Evolutionary conservation across 2,329 filamentous ascomycete species (phyloP), one percentile per base, ranked within the genome.

Genomic region (Rosellinia necatrix): DNA sequence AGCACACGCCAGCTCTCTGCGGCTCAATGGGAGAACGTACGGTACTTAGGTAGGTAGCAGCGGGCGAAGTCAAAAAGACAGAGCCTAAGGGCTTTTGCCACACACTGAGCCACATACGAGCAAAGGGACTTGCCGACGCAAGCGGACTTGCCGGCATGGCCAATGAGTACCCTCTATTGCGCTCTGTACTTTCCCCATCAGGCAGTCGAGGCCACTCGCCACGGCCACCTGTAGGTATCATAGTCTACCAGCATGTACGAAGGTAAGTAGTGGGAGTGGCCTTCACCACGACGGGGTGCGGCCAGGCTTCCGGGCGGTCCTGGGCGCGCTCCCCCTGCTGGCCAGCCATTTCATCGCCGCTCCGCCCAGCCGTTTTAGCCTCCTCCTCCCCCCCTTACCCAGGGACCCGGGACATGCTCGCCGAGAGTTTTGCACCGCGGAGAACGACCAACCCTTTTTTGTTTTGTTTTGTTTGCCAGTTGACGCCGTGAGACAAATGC

Each of bases 131-230:
- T 66, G 8, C 41, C 43, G 37, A 49, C 32, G 52, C 38, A 58
- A 50, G 51, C 44, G 40, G 48, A 32, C 50, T 29, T 12, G 4
- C n/a, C 41, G 46, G 40, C 32, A 35, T 29, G 60, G 59, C 66
- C 66, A 68, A 68, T 68, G 64, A 57, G 8, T 61, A 21, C 19
- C 32, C 57, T 24, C 30, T 40, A 64, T 68, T 61, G 24, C 32
- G 50, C 9, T 51, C 38, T 47, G 48, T 56, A 68, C 60, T 61
- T 68, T 68, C 66, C 66, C 56, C 51, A 61, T 68, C 65, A 55
- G 66, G 66, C 62, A 68, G 64, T 66, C 60, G 22, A 59, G 58
- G 52, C 56, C 59, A 58, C 30, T 56, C 57, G 60, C 62, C 66
- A 63, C 62, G 61, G 24, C 29, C 15, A 17, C 30, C 22, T 7